Percentiles rank a stretch among this genome's conserved stretches.
These are phyloP conservation scores for Russula brevipes DNA, from an alignment of 768 basidiomycete genomes.

Conservation along the genomic window DNA sequence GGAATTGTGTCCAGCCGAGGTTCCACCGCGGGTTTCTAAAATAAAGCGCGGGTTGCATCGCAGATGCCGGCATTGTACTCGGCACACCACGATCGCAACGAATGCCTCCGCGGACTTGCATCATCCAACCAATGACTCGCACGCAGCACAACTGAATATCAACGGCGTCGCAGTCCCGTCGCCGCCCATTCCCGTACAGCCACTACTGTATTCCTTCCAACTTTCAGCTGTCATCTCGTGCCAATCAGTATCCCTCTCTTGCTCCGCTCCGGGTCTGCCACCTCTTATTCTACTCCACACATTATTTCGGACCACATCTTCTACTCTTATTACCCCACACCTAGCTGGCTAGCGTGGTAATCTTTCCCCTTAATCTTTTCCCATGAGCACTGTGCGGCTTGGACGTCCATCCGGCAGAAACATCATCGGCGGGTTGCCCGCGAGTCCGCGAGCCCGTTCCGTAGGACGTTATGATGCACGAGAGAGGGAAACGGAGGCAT, in stretches of 20 bases:
- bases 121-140: too few relatives aligned
- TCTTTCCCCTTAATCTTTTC: neutral
- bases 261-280: neutral
- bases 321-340: neutral
- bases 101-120: too few relatives aligned
- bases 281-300: neutral
- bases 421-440: slow-evolving; percentile 35
- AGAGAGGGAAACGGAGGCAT: neutral
- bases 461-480: slow-evolving; percentile 25
- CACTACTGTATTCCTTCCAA: neutral
- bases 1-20: too few relatives aligned
- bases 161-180: neutral
- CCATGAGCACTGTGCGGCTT: slow-evolving; percentile 20
- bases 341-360: slow-evolving; percentile 19
- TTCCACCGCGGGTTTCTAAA: too few relatives aligned
- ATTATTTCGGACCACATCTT: neutral
- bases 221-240: neutral
- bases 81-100: too few relatives aligned
- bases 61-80: too few relatives aligned
- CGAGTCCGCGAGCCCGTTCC: slow-evolving; percentile 39
- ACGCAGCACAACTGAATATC: neutral
- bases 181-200: neutral
- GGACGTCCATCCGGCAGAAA: slow-evolving; percentile 9
- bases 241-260: neutral
- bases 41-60: too few relatives aligned